Evolutionary conservation across 345 rosid species (phyloP).

Genomic region (Toxicodendron radicans): DNA sequence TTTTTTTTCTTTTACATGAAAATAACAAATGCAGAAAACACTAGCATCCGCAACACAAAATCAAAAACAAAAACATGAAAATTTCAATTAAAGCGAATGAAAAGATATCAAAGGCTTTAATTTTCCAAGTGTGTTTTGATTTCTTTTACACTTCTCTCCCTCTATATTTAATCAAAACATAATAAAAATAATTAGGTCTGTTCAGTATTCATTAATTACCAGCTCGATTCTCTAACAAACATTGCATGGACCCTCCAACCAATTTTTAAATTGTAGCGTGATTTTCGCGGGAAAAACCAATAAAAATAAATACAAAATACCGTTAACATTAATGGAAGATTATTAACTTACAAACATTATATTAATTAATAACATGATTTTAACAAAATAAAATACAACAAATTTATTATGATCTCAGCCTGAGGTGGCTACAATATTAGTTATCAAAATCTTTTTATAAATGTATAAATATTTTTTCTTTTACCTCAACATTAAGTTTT

Average conservation of each 20-base stretch:
- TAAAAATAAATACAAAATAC: neutral
- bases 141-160: conserved; percentile 10
- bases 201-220: conserved; percentile 15
- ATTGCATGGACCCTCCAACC: no score
- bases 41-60: neutral
- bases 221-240: conserved; percentile 21
- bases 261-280: conserved; percentile 7
- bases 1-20: no score
- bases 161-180: neutral
- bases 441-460: no score
- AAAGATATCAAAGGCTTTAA: conserved; percentile 22
- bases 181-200: neutral
- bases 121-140: neutral
- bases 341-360: no score
- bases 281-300: conserved; percentile 24
- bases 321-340: no score
- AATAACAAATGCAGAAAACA: neutral
- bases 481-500: no score
- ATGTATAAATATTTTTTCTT: no score
- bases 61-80: neutral
- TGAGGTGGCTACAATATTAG: no score
- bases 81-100: conserved; percentile 19
- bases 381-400: no score
- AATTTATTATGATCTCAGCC: no score
- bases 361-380: no score